Base-by-base conservation (phyloP, 2,329 filamentous ascomycete genomes). In the Ascochyta koolunga region DNA sequence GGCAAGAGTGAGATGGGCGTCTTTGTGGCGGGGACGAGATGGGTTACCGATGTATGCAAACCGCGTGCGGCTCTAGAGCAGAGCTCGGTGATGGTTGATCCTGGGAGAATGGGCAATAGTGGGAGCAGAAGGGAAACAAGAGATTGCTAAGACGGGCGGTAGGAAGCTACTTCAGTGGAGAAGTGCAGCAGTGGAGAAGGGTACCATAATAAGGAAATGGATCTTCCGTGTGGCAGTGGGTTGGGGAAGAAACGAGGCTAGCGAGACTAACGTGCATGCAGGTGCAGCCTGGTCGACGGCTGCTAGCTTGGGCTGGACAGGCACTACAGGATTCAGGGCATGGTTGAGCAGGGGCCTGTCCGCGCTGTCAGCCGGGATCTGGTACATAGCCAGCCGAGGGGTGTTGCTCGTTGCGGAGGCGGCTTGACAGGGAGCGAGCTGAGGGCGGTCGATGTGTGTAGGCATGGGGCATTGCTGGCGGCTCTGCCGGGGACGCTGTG, bases 251-350 rank as follows among this genome's bases (percentile, higher is more conserved):
- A 29, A 45, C 40, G 45, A 41, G 24, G 59, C 45, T 60, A 55
- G 56, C 47, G 43, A 41, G 24, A 60, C 45, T 60, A 55, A 57
- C 47, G 43, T 51, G 56, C 22, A 61, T 61, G 56, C 57, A 58
- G 56, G 53, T 50, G 47, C 48, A 53, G 57, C 55, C 61, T 61
- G 56, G 22, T 58, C 35, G 49, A 46, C 53, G 50, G 59, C 45
- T 61, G 58, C 54, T 58, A 59, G 45, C 62, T 52, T 50, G 55
- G 54, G 38, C 41, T 42, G 31, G 36, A 41, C 61, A 62, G 54
- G 38, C 41, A 40, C 27, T 32, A 41, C 61, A 62, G 54, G 61
- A 61, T 50, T 50, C 38, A 39, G 24, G 42, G 50, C 50, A 49
- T 47, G 52, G 56, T 61, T 59, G 49, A 50, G 44, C 51, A 47